A percentile compares a stretch with the other conserved stretches of the same genome.
These are phyloP conservation scores for Fragaria vesca DNA, from an alignment of 306 rosid genomes.

Conservation along the genomic window DNA sequence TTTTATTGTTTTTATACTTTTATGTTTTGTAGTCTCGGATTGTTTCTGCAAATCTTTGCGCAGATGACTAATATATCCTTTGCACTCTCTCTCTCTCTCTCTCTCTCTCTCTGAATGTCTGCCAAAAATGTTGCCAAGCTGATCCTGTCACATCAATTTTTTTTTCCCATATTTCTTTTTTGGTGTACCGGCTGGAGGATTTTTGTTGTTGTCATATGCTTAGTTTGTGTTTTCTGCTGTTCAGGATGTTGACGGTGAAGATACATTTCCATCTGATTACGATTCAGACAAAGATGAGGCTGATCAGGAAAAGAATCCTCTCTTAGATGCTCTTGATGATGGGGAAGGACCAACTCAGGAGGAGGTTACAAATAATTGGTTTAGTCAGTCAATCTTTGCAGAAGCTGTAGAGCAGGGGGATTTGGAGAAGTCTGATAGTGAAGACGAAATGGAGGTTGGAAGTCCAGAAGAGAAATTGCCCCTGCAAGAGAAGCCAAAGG, in stretches of 20 bases:
- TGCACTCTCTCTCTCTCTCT: too few species aligned
- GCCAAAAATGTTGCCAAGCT: not conserved
- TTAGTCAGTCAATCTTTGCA: constrained; percentile 82
- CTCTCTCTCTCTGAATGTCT: not conserved
- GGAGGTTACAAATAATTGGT: constrained; percentile 79
- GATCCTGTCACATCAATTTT: not conserved
- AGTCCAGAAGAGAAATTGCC: constrained; percentile 32
- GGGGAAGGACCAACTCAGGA: constrained; percentile 64
- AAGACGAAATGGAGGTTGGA: constrained; percentile 66
- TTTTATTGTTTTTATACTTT: not conserved
- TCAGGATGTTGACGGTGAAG: constrained; percentile 62
- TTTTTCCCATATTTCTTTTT: not conserved
- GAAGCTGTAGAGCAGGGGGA: constrained; percentile 79
- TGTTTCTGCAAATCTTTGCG: not conserved
- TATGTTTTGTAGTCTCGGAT: not conserved
- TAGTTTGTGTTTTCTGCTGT: constrained; percentile 24
- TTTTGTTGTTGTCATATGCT: constrained; percentile 2
- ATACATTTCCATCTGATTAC: constrained; percentile 45
- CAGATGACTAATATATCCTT: too few species aligned
- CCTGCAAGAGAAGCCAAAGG: constrained; percentile 33
- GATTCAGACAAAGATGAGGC: constrained; percentile 71
- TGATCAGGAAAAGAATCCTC: constrained; percentile 73
- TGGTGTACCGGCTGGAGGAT: not conserved
- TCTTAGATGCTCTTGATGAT: constrained; percentile 73
- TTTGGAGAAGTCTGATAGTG: constrained; percentile 46